Conservation (phyloP, 441 rosid species). For the Mallotus repandus region DNA sequence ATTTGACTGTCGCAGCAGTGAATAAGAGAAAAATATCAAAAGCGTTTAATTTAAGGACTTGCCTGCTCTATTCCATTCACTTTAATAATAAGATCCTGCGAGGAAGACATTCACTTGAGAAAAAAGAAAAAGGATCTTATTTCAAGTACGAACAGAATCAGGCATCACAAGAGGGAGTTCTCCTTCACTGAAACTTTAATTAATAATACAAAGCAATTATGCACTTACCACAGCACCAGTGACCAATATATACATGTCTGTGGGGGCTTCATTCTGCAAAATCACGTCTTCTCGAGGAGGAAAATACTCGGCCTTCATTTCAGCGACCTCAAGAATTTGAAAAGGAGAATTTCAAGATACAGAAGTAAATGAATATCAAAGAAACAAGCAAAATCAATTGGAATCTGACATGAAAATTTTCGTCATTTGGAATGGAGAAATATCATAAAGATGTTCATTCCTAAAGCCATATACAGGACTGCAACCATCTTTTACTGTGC, state of each 20-base stretch:
- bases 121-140: constrained; percentile 10
- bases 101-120: constrained; percentile 26
- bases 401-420: background rate
- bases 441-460: background rate
- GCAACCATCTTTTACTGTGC: background rate
- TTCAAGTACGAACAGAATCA: constrained; percentile 2
- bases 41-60: constrained; percentile 24
- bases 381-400: constrained; percentile 2
- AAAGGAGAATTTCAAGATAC: constrained; percentile 1
- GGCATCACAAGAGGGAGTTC: background rate
- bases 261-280: constrained; percentile 89
- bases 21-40: constrained; percentile 17
- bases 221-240: constrained; percentile 73
- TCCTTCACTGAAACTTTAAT: background rate
- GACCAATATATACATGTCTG: constrained; percentile 78
- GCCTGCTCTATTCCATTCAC: constrained; percentile 70
- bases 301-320: constrained; percentile 89
- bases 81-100: constrained; percentile 57
- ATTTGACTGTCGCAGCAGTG: background rate
- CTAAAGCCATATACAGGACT: background rate
- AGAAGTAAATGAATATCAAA: constrained; percentile 1
- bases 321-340: constrained; percentile 56
- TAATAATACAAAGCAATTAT: background rate
- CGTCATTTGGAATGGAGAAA: background rate
- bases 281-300: constrained; percentile 94